Evolutionary conservation across 2,329 filamentous ascomycete species (phyloP).

Genomic region (Cryphonectria nitschkei): DNA sequence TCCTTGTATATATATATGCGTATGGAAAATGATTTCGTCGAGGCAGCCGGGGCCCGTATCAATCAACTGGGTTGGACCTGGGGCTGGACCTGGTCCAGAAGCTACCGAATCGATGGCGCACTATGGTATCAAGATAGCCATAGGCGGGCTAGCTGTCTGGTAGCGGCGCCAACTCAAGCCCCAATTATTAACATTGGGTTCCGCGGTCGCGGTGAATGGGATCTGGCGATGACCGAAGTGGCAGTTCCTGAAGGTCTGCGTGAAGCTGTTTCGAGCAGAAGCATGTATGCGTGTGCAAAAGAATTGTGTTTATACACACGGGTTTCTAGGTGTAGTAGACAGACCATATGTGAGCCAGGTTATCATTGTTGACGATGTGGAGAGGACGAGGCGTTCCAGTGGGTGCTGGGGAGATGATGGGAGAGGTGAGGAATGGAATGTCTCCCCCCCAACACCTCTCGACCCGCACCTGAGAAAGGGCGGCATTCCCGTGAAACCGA

Average conservation of each 20-base stretch:
- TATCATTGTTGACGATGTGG: conserved; percentile 7
- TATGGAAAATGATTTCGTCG: background rate
- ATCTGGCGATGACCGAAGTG: conserved; percentile 9
- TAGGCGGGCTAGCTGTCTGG: conserved; percentile 16
- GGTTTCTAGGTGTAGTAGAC: background rate
- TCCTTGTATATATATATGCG: conserved; percentile 19
- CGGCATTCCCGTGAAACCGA: conserved; percentile 23
- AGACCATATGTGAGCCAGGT: background rate
- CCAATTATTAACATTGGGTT: conserved; percentile 9
- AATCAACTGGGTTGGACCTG: conserved; percentile 23
- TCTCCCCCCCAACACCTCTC: background rate
- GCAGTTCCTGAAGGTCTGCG: background rate
- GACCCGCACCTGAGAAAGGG: conserved; percentile 3
- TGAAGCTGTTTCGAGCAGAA: background rate
- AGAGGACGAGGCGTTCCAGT: conserved; percentile 3
- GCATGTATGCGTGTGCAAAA: conserved; percentile 13
- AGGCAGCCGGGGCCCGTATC: conserved; percentile 5
- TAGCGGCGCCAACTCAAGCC: conserved; percentile 19
- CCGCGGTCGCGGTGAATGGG: conserved; percentile 18
- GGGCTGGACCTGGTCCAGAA: conserved; percentile 22
- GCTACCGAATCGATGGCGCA: conserved; percentile 11
- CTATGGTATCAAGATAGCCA: conserved; percentile 15
- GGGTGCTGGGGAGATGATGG: conserved; percentile 15
- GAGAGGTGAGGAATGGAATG: conserved; percentile 14
- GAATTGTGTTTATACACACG: conserved; percentile 13